Percentiles rank a stretch among this genome's conserved stretches.
These are phyloP conservation scores for Monilinia polystroma DNA, from an alignment of 2,329 filamentous ascomycete species.

Conservation along the genomic window DNA sequence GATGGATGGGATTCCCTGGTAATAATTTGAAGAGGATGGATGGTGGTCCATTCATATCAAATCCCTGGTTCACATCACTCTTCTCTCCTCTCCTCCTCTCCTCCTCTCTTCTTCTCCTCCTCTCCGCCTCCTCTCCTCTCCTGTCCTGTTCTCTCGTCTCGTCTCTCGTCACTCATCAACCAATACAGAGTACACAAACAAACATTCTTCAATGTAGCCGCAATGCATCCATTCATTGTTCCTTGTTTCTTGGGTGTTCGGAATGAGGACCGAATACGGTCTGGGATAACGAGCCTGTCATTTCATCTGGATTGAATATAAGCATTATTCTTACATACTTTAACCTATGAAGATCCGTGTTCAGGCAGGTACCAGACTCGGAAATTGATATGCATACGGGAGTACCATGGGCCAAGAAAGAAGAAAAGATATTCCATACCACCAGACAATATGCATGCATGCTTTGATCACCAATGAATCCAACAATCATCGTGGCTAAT, in stretches of 20 bases:
- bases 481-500: background rate
- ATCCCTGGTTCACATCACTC: background rate
- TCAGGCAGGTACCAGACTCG: no score
- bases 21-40: background rate
- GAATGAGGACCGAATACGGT: conserved; percentile 10
- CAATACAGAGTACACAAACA: no score
- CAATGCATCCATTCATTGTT: no score
- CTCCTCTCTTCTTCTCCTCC: no score
- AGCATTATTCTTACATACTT: conserved; percentile 3
- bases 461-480: background rate
- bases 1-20: background rate
- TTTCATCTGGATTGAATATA: conserved; percentile 1
- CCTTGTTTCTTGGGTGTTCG: background rate
- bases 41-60: background rate
- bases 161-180: background rate
- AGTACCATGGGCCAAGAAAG: no score
- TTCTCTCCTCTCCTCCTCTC: background rate
- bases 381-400: no score
- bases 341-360: no score
- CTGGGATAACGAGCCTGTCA: background rate
- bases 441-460: no score
- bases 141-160: background rate
- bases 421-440: no score
- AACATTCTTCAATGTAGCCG: no score
- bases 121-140: background rate